phyloP scores from a whole-genome alignment of 805 yeast genomes.

The Vanderwaltozyma verrucispora region DNA sequence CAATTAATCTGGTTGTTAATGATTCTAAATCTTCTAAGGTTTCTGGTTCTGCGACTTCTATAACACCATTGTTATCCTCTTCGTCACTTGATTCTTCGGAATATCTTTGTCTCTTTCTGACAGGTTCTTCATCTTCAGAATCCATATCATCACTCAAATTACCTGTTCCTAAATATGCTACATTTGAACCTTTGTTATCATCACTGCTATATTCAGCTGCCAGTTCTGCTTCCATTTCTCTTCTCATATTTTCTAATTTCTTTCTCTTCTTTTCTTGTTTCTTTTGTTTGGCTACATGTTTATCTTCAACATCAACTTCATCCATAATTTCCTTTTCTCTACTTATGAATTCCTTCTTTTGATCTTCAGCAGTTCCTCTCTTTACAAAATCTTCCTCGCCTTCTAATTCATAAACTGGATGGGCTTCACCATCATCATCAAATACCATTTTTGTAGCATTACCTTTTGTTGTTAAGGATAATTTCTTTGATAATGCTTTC shows the following conservation, averaged over 20 bases:
- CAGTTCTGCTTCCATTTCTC: conserved; percentile 31
- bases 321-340: conserved; percentile 64
- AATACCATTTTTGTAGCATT: conserved; percentile 71
- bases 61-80: conserved; percentile 32
- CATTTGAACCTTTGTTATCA: conserved; percentile 18
- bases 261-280: conserved; percentile 80
- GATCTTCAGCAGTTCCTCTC: conserved; percentile 55
- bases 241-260: conserved; percentile 69
- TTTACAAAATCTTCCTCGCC: conserved; percentile 78
- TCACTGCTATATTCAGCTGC: conserved; percentile 17
- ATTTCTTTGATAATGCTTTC: conserved; percentile 80
- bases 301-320: conserved; percentile 66
- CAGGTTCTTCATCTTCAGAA: conserved; percentile 18
- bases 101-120: conserved; percentile 20
- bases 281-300: conserved; percentile 63
- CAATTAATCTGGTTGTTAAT: conserved; percentile 45
- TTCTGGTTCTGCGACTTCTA: conserved; percentile 81
- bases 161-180: conserved; percentile 27
- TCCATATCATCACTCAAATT: conserved; percentile 35
- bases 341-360: conserved; percentile 55
- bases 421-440: conserved; percentile 92
- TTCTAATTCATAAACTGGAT: conserved; percentile 82
- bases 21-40: conserved; percentile 92
- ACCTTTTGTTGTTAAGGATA: conserved; percentile 48
- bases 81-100: conserved; percentile 4